A percentile compares a stretch with the other conserved stretches of the same genome.
Evolutionary conservation across 2,329 filamentous ascomycete genomes (phyloP).

Genomic region (Epichloe gansuensis): DNA sequence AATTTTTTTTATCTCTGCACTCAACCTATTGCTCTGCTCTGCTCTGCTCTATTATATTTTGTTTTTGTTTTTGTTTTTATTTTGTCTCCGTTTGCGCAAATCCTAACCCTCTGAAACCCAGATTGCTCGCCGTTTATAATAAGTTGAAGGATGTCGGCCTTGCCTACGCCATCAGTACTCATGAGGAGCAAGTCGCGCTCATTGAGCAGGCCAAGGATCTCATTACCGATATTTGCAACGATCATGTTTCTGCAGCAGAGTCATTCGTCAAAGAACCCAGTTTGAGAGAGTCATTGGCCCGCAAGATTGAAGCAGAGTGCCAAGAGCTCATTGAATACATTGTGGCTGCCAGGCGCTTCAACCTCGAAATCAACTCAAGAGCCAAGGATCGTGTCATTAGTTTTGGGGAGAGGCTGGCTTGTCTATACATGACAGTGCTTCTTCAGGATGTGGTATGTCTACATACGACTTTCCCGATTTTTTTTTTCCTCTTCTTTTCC

Average conservation of each 20-base stretch:
- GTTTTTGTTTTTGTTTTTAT: too few relatives aligned
- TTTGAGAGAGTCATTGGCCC: conserved; percentile 45
- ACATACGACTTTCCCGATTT: not conserved
- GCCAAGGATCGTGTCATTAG: conserved; percentile 83
- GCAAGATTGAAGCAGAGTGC: conserved; percentile 66
- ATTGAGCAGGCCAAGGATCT: conserved; percentile 56
- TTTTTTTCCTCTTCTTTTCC: not conserved
- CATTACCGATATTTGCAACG: conserved; percentile 67
- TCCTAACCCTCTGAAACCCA: conserved; percentile 13
- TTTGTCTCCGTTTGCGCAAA: not conserved
- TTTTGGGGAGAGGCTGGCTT: conserved; percentile 92
- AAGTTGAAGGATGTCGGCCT: conserved; percentile 42
- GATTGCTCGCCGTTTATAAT: conserved; percentile 46
- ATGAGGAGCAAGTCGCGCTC: conserved; percentile 38
- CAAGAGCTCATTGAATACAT: conserved; percentile 65
- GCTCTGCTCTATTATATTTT: too few relatives aligned
- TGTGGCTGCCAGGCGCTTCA: conserved; percentile 49
- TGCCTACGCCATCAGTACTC: conserved; percentile 32
- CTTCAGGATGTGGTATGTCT: conserved; percentile 54
- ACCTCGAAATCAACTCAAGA: conserved; percentile 62
- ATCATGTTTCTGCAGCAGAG: conserved; percentile 65
- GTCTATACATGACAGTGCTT: conserved; percentile 76
- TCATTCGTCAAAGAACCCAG: conserved; percentile 44
- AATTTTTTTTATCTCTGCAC: too few relatives aligned
- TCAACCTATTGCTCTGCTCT: not conserved